Evolutionary conservation across 139 green algal genomes (phyloP).

Genomic region (Diplosphaera chodatii): DNA sequence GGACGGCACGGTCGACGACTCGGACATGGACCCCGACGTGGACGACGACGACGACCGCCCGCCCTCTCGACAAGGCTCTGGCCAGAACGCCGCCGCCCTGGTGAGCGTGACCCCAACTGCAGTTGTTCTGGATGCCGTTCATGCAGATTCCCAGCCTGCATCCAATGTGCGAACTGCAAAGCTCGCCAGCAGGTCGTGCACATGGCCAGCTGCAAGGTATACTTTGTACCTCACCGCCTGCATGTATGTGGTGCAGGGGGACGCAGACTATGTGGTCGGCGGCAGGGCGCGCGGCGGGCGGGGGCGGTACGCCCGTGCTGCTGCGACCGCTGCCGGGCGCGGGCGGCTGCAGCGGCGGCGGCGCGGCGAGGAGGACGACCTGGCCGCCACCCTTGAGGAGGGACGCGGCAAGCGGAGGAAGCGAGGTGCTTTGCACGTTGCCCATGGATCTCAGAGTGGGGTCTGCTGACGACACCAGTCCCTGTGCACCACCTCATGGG

Average conservation of each 20-base stretch:
- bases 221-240: too few relatives aligned
- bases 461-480: too few relatives aligned
- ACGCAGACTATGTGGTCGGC: constrained; percentile 2
- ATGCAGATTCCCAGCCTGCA: too few relatives aligned
- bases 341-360: constrained; percentile 9
- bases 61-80: constrained; percentile 1
- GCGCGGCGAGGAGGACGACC: constrained; percentile 2
- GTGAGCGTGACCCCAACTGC: too few relatives aligned
- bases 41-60: neutral
- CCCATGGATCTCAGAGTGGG: too few relatives aligned
- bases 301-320: neutral
- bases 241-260: neutral
- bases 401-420: constrained; percentile 2
- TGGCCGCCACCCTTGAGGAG: constrained; percentile 2
- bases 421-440: too few relatives aligned
- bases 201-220: too few relatives aligned
- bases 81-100: constrained; percentile 5
- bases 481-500: too few relatives aligned
- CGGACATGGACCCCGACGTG: constrained; percentile 3
- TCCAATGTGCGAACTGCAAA: too few relatives aligned
- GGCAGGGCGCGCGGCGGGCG: neutral
- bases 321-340: neutral
- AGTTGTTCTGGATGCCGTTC: too few relatives aligned
- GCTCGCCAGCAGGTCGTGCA: too few relatives aligned
- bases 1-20: neutral